Base-by-base conservation (phyloP, 73 alveolate genomes). In the Tetrahymena malaccensis region DNA sequence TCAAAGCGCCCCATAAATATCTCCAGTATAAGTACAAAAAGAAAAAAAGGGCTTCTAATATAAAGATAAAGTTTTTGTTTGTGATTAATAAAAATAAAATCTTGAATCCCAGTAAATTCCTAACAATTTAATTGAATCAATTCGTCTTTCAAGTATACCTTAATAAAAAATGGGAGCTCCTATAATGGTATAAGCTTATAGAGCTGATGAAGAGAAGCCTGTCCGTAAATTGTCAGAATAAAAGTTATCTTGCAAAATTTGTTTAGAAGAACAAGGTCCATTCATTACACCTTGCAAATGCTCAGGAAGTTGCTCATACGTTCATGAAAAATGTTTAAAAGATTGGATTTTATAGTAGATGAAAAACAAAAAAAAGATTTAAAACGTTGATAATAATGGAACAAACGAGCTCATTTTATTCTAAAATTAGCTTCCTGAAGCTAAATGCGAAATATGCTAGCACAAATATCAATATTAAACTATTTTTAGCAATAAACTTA, bases 281-380 rank as follows among this genome's bases (percentile, higher is more conserved):
- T 95, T 95, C 83, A 85, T 95, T n/a, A 70, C 93, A 27, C 97
- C 97, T 13, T 95, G 97, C 56, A 89, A 95, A 89, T 95, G 97
- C 25, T 37, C 93, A 50, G 97, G 97, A 37, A 43, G 95, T 4
- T 33, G 70, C 27, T 22, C 84, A 27, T 85, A 22, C 43, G 95
- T 95, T 11, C 97, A 95, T 55, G 97, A 95, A 55, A 93, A 95
- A 85, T 95, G 97, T 43, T 50, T 95, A 35, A 95, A 95, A 34
- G 84, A 85, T 85, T 95, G 97, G 97, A 89, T 89, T 34, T 93
- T 95, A 85, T 50, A 95, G 85, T 84, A 94, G 25, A 27, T 27
- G 37, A 70, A 70, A 31, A 70, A 70, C 31, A 70, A 70, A 70
- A 70, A 70, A 31, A 70, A 70, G 31, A 31, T 70, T 19, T 70